Conservation (phyloP, 768 basidiomycete genomes). For the Boletus sp. region DNA sequence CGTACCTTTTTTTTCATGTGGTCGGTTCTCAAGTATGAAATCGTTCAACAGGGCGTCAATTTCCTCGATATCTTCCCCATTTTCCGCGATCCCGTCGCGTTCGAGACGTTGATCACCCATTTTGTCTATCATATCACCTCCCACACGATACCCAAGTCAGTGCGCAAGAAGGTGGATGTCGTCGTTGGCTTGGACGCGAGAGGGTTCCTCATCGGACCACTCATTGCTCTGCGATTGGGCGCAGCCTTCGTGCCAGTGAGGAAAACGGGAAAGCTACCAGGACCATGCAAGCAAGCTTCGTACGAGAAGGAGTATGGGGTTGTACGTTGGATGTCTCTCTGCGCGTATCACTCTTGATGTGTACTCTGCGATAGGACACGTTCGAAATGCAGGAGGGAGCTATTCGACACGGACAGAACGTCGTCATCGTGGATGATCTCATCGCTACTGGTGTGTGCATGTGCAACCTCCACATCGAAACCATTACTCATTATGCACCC, state of each 20-base stretch:
- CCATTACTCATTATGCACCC: conserved; percentile 6
- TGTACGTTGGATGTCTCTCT: conserved; percentile 42
- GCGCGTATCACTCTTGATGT: background rate
- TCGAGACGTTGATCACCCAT: conserved; percentile 90
- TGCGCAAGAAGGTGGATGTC: conserved; percentile 76
- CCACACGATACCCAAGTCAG: conserved; percentile 60
- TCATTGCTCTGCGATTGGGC: conserved; percentile 85
- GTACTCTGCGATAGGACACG: conserved; percentile 57
- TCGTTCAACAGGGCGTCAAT: conserved; percentile 63
- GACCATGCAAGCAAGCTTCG: conserved; percentile 64
- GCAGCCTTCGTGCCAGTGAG: conserved; percentile 96
- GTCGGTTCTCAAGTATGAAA: background rate
- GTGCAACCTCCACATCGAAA: background rate
- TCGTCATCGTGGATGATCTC: conserved; percentile 90
- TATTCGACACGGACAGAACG: conserved; percentile 78
- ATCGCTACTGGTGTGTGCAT: conserved; percentile 83
- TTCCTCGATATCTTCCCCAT: conserved; percentile 97
- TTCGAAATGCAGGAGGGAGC: conserved; percentile 94
- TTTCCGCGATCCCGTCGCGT: conserved; percentile 78
- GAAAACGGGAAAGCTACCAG: conserved; percentile 94
- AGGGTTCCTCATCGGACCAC: conserved; percentile 92
- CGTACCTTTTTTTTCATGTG: background rate
- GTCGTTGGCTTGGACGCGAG: conserved; percentile 95
- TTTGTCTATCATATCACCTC: conserved; percentile 84
- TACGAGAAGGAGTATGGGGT: conserved; percentile 93